A percentile compares a stretch with the other conserved stretches of the same genome.
Evolutionary conservation across 2,329 filamentous ascomycete genomes (phyloP).

Genomic region (Botryotinia globosa): DNA sequence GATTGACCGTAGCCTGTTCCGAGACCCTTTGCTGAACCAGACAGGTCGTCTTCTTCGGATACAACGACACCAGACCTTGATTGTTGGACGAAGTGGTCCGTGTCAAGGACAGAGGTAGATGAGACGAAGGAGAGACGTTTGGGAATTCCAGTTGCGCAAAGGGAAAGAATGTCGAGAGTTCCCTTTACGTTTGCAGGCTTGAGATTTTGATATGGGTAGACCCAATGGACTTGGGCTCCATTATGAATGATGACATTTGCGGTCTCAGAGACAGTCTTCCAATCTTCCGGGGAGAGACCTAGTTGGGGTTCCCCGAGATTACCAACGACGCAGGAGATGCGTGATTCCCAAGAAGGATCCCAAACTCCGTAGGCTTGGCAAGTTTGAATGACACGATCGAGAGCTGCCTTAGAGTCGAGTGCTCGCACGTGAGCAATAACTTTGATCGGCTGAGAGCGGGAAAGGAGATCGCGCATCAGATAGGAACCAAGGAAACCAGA

Average conservation of each 20-base stretch:
- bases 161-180: slow-evolving; percentile 70
- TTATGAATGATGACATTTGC: slow-evolving; percentile 80
- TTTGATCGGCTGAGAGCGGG: slow-evolving; percentile 54
- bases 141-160: slow-evolving; percentile 73
- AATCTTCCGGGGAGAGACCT: slow-evolving; percentile 64
- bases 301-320: slow-evolving; percentile 71
- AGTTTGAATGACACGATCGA: slow-evolving; percentile 64
- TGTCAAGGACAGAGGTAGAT: slow-evolving; percentile 80
- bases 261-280: slow-evolving; percentile 61
- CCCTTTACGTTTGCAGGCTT: slow-evolving; percentile 74
- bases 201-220: slow-evolving; percentile 71
- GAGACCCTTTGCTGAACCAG: slow-evolving; percentile 72
- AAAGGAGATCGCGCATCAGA: slow-evolving; percentile 71
- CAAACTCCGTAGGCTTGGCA: slow-evolving; percentile 78
- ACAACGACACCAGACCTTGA: slow-evolving; percentile 66
- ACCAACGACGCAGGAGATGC: slow-evolving; percentile 68
- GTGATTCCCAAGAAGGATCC: slow-evolving; percentile 63
- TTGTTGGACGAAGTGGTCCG: slow-evolving; percentile 72
- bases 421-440: slow-evolving; percentile 76
- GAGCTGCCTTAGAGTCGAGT: slow-evolving; percentile 56
- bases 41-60: slow-evolving; percentile 72
- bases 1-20: slow-evolving; percentile 87
- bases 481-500: slow-evolving; percentile 89
- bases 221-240: slow-evolving; percentile 79
- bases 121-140: slow-evolving; percentile 81